phyloP scores from a whole-genome alignment of 1,139 yeast species.

The Schwanniomyces etchellsii region DNA sequence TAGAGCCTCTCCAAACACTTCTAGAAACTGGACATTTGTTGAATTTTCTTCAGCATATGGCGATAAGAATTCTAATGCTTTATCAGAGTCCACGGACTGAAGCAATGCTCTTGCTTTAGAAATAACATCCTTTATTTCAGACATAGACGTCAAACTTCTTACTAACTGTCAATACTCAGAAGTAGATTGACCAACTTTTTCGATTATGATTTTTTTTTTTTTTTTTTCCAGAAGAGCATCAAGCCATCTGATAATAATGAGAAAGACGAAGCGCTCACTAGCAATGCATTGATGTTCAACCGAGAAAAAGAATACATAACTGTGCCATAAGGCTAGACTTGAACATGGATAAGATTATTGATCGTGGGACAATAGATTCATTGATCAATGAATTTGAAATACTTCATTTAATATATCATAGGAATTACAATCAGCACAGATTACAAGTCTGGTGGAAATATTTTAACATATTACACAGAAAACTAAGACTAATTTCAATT shows the following conservation, averaged over 20 bases:
- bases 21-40: constrained; percentile 28
- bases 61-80: constrained; percentile 32
- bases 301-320: no score
- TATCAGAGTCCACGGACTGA: constrained; percentile 35
- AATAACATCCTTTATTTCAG: constrained; percentile 9
- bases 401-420: constrained; percentile 57
- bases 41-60: constrained; percentile 22
- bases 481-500: constrained; percentile 36
- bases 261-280: no score
- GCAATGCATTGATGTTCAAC: no score
- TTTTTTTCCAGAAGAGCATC: constrained; percentile 1
- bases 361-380: no score
- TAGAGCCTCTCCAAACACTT: constrained; percentile 64
- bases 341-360: no score
- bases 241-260: not conserved
- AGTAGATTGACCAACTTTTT: not conserved
- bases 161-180: not conserved
- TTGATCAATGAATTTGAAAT: constrained; percentile 55
- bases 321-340: no score
- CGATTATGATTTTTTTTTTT: constrained; percentile 1
- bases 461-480: constrained; percentile 58
- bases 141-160: constrained; percentile 3
- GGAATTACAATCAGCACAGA: constrained; percentile 76
- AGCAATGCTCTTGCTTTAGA: constrained; percentile 26
- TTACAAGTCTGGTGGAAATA: constrained; percentile 72